Base-by-base conservation (phyloP, 2,329 filamentous ascomycete species). In the Zasmidium cellare region DNA sequence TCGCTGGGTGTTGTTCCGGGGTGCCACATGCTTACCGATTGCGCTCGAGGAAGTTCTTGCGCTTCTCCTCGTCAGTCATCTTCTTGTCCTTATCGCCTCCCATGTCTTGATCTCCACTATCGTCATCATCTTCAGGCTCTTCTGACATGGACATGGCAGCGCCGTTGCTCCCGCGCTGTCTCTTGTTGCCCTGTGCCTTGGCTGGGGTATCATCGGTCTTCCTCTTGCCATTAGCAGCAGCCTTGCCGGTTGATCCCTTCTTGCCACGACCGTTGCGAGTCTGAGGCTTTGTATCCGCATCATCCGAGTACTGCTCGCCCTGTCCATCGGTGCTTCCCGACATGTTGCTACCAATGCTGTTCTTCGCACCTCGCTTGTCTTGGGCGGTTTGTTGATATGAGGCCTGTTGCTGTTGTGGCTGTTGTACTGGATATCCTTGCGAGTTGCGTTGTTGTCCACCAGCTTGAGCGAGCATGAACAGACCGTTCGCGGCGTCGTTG, bases 51-150 rank as follows among this genome's bases (percentile, higher is more conserved):
- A 99, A 99, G 73, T 97, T 99, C 79, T 96, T 96, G 45, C 94
- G 85, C 80, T 99, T 99, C 79, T 99, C 94, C 71, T 97, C 94
- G 56, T 97, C 94, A 0, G 92, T 97, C 91, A 97, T 96, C 80
- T 96, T 97, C 74, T 87, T 89, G 45, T 80, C 79, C 67, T 88
- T 85, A 44, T 81, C 79, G 54, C 69, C 66, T 54, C 77, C 76
- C 57, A 71, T 66, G 48, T 76, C 73, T 12, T 74, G 73, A 24
- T 74, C 74, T 3, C 79, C 75, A 49, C 84, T 53, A 44, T 35
- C 58, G 5, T 84, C 80, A 51, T 84, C 82, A 48, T 80, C 83
- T 63, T 81, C 81, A 53, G 76, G 79, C 3, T 83, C 79, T 3
- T 85, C 80, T 19, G 64, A 64, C 58, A 67, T 64, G 16, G 35